phyloP scores from a whole-genome alignment of 192 early-diverging fungal species.

The Coemansia sp. region DNA sequence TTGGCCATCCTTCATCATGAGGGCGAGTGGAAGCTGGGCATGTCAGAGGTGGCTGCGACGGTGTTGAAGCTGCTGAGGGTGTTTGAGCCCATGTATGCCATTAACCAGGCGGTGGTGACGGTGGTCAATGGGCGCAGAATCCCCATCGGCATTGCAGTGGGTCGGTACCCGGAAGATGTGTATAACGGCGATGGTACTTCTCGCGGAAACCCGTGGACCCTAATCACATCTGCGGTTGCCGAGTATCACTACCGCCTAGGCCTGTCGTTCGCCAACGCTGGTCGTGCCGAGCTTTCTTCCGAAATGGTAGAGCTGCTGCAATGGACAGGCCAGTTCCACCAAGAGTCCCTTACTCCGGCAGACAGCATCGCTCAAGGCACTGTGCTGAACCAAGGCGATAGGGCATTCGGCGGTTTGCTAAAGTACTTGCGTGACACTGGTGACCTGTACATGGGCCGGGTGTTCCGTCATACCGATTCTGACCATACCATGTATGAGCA shows the following conservation, averaged over 20 bases:
- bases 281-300: conserved; percentile 19
- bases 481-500: conserved; percentile 63
- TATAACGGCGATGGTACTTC: conserved; percentile 60
- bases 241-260: conserved; percentile 60
- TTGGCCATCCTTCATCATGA: conserved; percentile 52
- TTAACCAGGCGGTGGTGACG: conserved; percentile 17
- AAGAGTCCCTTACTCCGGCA: too few relatives aligned
- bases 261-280: conserved; percentile 8
- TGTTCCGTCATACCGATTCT: conserved; percentile 45
- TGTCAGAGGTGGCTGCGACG: conserved; percentile 10
- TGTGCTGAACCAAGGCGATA: background rate
- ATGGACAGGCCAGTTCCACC: conserved; percentile 4
- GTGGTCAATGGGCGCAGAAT: conserved; percentile 7
- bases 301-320: conserved; percentile 37
- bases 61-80: conserved; percentile 7
- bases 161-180: conserved; percentile 70
- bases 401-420: conserved; percentile 19
- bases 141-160: conserved; percentile 53
- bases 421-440: conserved; percentile 43
- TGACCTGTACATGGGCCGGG: conserved; percentile 55
- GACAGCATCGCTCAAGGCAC: too few relatives aligned
- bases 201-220: conserved; percentile 72
- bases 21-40: conserved; percentile 14
- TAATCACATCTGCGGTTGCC: conserved; percentile 55
- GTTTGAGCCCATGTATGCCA: conserved; percentile 16